Percentiles rank a stretch among this genome's conserved stretches.
These are phyloP conservation scores for Alternaria gansuensis DNA, from an alignment of 2,329 filamentous ascomycete genomes.

Conservation along the genomic window DNA sequence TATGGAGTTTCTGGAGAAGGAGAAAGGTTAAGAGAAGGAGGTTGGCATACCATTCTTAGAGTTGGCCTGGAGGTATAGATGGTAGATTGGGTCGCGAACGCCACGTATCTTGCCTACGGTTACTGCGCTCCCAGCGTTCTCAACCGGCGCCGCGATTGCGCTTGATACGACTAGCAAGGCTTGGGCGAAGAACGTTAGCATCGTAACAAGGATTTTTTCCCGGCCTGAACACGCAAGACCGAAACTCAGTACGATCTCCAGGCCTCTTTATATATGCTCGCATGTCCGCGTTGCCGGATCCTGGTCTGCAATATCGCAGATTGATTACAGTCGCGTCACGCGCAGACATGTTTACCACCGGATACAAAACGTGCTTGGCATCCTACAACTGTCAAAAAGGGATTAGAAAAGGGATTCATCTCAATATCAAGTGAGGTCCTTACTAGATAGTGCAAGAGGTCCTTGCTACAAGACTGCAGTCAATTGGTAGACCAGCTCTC, in stretches of 20 bases:
- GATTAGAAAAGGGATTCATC: neutral
- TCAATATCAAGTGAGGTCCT: neutral
- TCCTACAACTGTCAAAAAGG: neutral
- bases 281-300: neutral
- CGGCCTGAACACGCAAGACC: neutral
- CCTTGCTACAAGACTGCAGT: neutral
- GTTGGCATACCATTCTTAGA: conserved; percentile 51
- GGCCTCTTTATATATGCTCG: neutral
- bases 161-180: conserved; percentile 17
- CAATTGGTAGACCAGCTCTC: neutral
- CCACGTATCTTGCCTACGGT: conserved; percentile 62
- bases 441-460: neutral
- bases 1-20: neutral
- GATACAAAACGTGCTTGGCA: conserved; percentile 11
- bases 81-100: conserved; percentile 61
- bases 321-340: conserved; percentile 21
- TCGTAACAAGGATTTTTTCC: neutral
- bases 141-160: conserved; percentile 23
- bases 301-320: conserved; percentile 14
- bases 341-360: conserved; percentile 10
- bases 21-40: neutral
- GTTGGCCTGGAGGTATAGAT: conserved; percentile 62
- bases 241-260: neutral
- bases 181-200: conserved; percentile 20
- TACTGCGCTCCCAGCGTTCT: conserved; percentile 29